phyloP scores from a whole-genome alignment of 371 early-diverging fungal genomes.

The Blakeslea trispora region DNA sequence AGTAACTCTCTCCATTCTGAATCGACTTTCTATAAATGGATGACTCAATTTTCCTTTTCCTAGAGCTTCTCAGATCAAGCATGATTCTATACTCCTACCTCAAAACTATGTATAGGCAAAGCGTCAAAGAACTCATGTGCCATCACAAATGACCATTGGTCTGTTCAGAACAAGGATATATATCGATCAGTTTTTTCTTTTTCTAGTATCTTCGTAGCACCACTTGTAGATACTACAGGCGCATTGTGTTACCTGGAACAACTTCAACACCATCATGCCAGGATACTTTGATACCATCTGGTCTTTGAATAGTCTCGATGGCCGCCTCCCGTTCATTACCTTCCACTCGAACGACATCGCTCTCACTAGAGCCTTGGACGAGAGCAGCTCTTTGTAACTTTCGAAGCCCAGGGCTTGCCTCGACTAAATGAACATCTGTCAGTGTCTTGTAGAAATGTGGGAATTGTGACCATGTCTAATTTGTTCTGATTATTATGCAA shows the following conservation, averaged over 20 bases:
- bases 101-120: constrained; percentile 86
- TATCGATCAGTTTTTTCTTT: background rate
- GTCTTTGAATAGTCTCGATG: constrained; percentile 35
- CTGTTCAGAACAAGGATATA: constrained; percentile 33
- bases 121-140: constrained; percentile 99
- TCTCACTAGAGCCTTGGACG: constrained; percentile 42
- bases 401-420: constrained; percentile 80
- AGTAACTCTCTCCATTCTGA: constrained; percentile 90
- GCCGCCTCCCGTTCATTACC: constrained; percentile 31
- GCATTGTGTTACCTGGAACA: constrained; percentile 55
- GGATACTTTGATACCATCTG: constrained; percentile 58
- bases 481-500: background rate
- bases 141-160: constrained; percentile 63
- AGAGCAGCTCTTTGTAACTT: constrained; percentile 67
- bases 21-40: constrained; percentile 54
- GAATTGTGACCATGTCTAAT: constrained; percentile 65
- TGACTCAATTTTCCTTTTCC: too few species aligned
- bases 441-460: constrained; percentile 65
- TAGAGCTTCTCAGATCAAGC: too few species aligned
- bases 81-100: constrained; percentile 41
- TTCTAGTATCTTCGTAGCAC: too few species aligned
- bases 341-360: constrained; percentile 34
- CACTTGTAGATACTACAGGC: too few species aligned
- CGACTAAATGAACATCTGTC: constrained; percentile 75
- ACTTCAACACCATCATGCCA: constrained; percentile 80